phyloP scores from a whole-genome alignment of 1,284 basidiomycete genomes.

The Apiotrichum gamsii region DNA sequence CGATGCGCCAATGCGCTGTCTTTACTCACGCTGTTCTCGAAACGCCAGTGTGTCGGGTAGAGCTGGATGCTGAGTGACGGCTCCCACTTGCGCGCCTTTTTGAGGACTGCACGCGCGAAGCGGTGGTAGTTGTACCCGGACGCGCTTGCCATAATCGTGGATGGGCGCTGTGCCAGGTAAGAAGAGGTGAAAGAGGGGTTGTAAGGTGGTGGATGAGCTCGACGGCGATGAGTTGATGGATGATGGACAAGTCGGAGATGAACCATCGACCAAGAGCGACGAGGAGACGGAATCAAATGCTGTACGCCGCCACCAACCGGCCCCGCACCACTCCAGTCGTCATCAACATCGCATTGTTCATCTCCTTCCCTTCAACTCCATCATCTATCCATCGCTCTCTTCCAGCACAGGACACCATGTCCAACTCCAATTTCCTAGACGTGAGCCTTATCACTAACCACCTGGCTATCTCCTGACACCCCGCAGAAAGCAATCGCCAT shows the following conservation, averaged over 20 bases:
- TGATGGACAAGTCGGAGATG: not conserved
- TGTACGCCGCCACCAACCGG: too few relatives aligned
- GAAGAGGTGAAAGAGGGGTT: not conserved
- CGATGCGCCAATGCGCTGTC: too few relatives aligned
- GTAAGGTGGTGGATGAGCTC: not conserved
- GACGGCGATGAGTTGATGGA: not conserved
- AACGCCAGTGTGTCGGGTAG: conserved; percentile 41
- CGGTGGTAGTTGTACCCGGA: conserved; percentile 49
- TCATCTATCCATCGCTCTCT: not conserved
- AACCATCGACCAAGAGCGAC: not conserved
- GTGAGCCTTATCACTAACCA: conserved; percentile 34
- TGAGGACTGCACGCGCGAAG: conserved; percentile 44
- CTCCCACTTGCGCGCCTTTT: conserved; percentile 47
- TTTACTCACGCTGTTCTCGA: conserved; percentile 45
- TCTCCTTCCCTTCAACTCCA: too few relatives aligned
- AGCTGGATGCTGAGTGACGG: conserved; percentile 46
- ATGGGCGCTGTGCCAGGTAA: too few relatives aligned
- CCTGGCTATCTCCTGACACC: conserved; percentile 1
- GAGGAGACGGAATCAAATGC: conserved; percentile 7
- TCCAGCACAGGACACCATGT: conserved; percentile 38
- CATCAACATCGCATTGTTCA: too few relatives aligned
- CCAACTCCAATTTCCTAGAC: conserved; percentile 53
- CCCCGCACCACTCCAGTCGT: too few relatives aligned
- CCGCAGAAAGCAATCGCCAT: conserved; percentile 85
- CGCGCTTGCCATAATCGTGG: conserved; percentile 42